Evolutionary conservation across 1,284 basidiomycete genomes (phyloP).

Genomic region (Stereum hirsutum): DNA sequence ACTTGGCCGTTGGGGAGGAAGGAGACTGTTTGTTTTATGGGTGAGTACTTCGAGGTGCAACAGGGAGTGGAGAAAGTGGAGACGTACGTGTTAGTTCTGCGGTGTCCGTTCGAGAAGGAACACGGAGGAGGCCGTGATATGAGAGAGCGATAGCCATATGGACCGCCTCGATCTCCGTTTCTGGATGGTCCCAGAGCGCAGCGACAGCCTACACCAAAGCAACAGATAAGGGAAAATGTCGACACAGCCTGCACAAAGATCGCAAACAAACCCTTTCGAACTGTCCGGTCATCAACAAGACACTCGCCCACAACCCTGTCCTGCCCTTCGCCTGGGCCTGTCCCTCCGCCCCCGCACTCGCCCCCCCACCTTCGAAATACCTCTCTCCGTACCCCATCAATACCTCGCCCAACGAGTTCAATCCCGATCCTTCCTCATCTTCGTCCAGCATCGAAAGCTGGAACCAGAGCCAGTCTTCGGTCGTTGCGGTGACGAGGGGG

Average conservation of each 20-base stretch:
- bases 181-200: conserved; percentile 81
- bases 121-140: conserved; percentile 89
- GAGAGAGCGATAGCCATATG: conserved; percentile 89
- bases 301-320: conserved; percentile 80
- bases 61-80: neutral
- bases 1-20: conserved; percentile 54
- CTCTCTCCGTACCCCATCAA: conserved; percentile 84
- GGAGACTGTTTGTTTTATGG: conserved; percentile 38
- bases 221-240: conserved; percentile 5
- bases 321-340: conserved; percentile 47
- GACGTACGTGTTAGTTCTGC: conserved; percentile 80
- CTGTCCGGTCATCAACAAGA: conserved; percentile 87
- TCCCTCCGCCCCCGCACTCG: too few species aligned
- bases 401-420: conserved; percentile 74
- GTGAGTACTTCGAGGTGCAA: neutral
- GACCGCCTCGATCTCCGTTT: conserved; percentile 90
- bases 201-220: conserved; percentile 61
- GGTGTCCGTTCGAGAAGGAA: conserved; percentile 70
- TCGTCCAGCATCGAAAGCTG: conserved; percentile 87
- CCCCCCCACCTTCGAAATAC: conserved; percentile 81
- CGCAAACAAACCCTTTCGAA: conserved; percentile 77
- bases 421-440: conserved; percentile 62
- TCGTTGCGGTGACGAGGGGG: conserved; percentile 80
- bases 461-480: conserved; percentile 99
- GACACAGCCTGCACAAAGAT: conserved; percentile 3